phyloP scores from a whole-genome alignment of 139 green algal species.

The Eudorina sp. region DNA sequence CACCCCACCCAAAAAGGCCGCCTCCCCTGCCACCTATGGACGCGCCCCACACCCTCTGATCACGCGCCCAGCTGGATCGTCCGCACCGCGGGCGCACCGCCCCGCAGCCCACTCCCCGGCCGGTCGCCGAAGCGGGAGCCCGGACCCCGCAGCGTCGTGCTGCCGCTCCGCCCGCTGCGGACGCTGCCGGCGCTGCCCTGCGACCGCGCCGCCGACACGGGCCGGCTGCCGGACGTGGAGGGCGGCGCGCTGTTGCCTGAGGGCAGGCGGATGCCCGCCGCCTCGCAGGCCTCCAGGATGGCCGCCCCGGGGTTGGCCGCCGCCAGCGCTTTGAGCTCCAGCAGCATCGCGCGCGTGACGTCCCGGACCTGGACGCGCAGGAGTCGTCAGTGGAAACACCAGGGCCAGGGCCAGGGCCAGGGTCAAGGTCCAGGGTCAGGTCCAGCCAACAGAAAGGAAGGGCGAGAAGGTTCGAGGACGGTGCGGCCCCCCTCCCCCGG shows the following conservation, averaged over 20 bases:
- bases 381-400: too few species aligned
- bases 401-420: too few species aligned
- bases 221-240: slow-evolving; percentile 29
- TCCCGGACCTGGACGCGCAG: slow-evolving; percentile 31
- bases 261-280: slow-evolving; percentile 61
- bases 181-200: slow-evolving; percentile 11
- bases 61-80: slow-evolving; percentile 31
- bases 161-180: neutral
- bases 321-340: slow-evolving; percentile 59
- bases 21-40: too few species aligned
- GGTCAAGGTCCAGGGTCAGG: too few species aligned
- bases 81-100: neutral
- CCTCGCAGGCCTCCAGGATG: slow-evolving; percentile 56
- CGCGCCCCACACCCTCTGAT: too few species aligned
- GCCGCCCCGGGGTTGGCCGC: slow-evolving; percentile 46
- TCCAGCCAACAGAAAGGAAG: too few species aligned
- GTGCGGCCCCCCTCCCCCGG: too few species aligned
- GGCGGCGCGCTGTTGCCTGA: slow-evolving; percentile 31
- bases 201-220: neutral
- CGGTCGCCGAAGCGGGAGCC: neutral
- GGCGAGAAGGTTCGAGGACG: too few species aligned
- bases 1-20: too few species aligned
- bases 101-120: neutral
- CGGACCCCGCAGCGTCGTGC: neutral
- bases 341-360: slow-evolving; percentile 54